phyloP scores from a whole-genome alignment of 257 asterid genomes.

The Catharanthus roseus region DNA sequence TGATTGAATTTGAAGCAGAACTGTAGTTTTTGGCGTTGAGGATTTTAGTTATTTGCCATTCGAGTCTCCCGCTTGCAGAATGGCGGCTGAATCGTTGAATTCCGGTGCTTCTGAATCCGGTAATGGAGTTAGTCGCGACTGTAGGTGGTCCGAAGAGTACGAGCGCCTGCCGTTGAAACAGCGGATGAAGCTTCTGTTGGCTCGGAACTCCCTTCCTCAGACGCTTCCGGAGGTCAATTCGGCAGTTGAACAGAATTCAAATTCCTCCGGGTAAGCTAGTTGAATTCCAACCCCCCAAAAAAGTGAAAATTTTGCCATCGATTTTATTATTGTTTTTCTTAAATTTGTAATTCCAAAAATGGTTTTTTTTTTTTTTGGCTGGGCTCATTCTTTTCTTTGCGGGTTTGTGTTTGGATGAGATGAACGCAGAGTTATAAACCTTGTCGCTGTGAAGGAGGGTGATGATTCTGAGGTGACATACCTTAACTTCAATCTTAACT shows the following conservation, averaged over 20 bases:
- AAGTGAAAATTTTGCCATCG: not conserved
- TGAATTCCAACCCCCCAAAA: not conserved
- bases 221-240: constrained; percentile 9
- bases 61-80: not conserved
- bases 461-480: constrained; percentile 32
- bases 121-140: not conserved
- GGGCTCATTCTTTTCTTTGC: not conserved
- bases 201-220: constrained; percentile 21
- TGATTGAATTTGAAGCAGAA: constrained; percentile 2
- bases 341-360: not conserved
- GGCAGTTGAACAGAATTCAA: constrained; percentile 2
- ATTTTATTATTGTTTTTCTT: not conserved
- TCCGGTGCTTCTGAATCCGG: not conserved
- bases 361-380: not conserved
- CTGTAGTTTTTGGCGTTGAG: not conserved
- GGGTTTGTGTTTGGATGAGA: not conserved
- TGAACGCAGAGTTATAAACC: constrained; percentile 31
- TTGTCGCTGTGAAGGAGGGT: constrained; percentile 15
- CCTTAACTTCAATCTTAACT: not conserved
- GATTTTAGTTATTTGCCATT: not conserved
- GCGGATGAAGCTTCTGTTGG: constrained; percentile 56
- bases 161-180: constrained; percentile 66
- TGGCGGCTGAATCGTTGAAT: not conserved
- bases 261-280: constrained; percentile 15
- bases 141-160: constrained; percentile 37